Percentiles rank a stretch among this genome's conserved stretches.
Evolutionary conservation across 75 land plant genomes (phyloP).

Genomic region (Selaginella tamariscina): DNA sequence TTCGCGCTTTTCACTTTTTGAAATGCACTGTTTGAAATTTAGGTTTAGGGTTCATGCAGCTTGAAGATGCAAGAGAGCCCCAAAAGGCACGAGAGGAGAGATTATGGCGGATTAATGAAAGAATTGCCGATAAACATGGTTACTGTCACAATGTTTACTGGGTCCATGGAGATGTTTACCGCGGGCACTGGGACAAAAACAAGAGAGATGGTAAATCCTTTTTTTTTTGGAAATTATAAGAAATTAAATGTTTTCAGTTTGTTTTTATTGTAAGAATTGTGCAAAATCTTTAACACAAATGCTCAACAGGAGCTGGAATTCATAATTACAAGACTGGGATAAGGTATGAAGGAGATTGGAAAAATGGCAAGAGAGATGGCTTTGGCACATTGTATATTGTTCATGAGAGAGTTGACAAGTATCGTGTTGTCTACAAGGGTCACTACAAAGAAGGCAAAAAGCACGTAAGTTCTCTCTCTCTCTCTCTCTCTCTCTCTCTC

Average conservation of each 20-base stretch:
- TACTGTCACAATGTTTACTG: conserved; percentile 26
- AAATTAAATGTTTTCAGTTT: no score
- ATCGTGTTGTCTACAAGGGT: conserved; percentile 23
- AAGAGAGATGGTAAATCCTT: conserved; percentile 21
- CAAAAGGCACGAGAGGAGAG: background rate
- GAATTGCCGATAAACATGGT: conserved; percentile 26
- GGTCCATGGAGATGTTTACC: conserved; percentile 23
- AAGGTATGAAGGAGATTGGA: conserved; percentile 28
- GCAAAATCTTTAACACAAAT: background rate
- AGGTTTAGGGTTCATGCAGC: background rate
- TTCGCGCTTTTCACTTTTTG: background rate
- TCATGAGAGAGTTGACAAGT: conserved; percentile 8
- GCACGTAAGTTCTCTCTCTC: conserved; percentile 18
- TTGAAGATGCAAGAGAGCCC: background rate
- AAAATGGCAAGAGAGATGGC: conserved; percentile 29
- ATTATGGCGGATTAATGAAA: conserved; percentile 16
- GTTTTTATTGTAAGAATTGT: background rate
- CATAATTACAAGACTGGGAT: conserved; percentile 29
- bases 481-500: no score
- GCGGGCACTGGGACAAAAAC: conserved; percentile 28
- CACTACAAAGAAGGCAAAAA: conserved; percentile 23
- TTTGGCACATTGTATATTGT: conserved; percentile 29
- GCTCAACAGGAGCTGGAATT: conserved; percentile 25
- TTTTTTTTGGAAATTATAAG: no score
- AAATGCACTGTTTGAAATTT: background rate